phyloP scores from a whole-genome alignment of 1,284 basidiomycete genomes.

The Moesziomyces parantarcticus region DNA sequence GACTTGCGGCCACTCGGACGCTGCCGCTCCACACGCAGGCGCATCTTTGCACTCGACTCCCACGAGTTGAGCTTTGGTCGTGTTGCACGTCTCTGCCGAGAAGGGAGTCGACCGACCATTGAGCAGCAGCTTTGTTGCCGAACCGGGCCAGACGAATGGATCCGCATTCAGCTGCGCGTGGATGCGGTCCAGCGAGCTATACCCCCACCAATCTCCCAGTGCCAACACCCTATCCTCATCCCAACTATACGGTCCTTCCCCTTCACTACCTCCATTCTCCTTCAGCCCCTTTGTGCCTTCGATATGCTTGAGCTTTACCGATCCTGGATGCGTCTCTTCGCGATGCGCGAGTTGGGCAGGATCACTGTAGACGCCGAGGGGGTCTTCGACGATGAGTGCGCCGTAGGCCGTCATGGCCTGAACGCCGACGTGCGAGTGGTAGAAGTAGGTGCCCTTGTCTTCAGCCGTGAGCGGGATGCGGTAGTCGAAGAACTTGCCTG shows the following conservation, averaged over 20 bases:
- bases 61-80: slow-evolving; percentile 4
- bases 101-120: slow-evolving; percentile 38
- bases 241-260: slow-evolving; percentile 20
- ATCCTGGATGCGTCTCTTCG: neutral
- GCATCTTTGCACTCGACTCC: slow-evolving; percentile 9
- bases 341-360: neutral
- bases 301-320: slow-evolving; percentile 5
- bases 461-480: slow-evolving; percentile 29
- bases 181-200: slow-evolving; percentile 14
- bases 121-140: slow-evolving; percentile 41
- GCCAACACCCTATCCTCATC: slow-evolving; percentile 47
- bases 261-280: neutral
- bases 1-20: slow-evolving; percentile 20
- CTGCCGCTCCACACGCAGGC: neutral
- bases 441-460: slow-evolving; percentile 42
- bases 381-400: slow-evolving; percentile 53
- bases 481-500: slow-evolving; percentile 49
- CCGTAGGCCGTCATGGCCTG: slow-evolving; percentile 56
- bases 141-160: slow-evolving; percentile 58
- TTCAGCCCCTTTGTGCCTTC: slow-evolving; percentile 8
- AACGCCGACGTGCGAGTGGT: slow-evolving; percentile 58
- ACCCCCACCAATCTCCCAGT: slow-evolving; percentile 49
- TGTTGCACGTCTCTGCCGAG: slow-evolving; percentile 32
- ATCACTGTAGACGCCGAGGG: slow-evolving; percentile 2
- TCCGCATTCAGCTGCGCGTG: slow-evolving; percentile 22